Percentiles rank a stretch among this genome's conserved stretches.
These are phyloP conservation scores for Plasmodium knowlesi DNA, from an alignment of 169 alveolate genomes.

Conservation along the genomic window DNA sequence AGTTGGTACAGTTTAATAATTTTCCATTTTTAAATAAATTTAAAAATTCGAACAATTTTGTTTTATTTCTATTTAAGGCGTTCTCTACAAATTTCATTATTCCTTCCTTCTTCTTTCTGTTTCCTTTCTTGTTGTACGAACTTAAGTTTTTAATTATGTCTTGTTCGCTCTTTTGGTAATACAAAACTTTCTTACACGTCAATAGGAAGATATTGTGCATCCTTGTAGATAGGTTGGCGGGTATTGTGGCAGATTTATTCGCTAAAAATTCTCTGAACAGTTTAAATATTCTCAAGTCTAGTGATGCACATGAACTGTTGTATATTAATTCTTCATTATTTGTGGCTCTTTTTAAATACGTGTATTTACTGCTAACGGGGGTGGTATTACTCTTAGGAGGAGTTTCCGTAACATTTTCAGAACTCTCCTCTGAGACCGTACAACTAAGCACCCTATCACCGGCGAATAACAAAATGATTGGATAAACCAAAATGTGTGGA, in stretches of 20 bases:
- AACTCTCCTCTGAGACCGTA: background rate
- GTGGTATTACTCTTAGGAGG: background rate
- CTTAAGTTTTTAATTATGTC: slow-evolving; percentile 32
- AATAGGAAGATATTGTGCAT: slow-evolving; percentile 30
- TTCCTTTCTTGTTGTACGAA: background rate
- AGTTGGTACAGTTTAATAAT: slow-evolving; percentile 41
- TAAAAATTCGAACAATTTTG: slow-evolving; percentile 19
- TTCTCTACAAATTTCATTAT: slow-evolving; percentile 35
- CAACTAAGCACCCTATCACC: background rate
- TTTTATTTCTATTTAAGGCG: slow-evolving; percentile 32
- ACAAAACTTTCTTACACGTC: slow-evolving; percentile 49
- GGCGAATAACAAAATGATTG: slow-evolving; percentile 42
- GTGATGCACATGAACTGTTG: slow-evolving; percentile 16
- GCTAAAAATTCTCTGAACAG: slow-evolving; percentile 63
- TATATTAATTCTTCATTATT: slow-evolving; percentile 45
- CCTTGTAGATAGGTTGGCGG: slow-evolving; percentile 22
- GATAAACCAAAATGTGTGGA: slow-evolving; percentile 57
- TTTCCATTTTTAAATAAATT: slow-evolving; percentile 15
- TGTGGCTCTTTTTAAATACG: slow-evolving; percentile 14
- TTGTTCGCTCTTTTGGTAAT: slow-evolving; percentile 49
- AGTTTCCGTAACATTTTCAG: background rate
- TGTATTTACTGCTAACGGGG: background rate
- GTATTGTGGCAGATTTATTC: slow-evolving; percentile 34
- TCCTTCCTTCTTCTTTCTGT: slow-evolving; percentile 26
- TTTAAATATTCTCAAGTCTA: slow-evolving; percentile 53